Base-by-base conservation (phyloP, 371 early-diverging fungal genomes). In the Gilbertella persicaria region DNA sequence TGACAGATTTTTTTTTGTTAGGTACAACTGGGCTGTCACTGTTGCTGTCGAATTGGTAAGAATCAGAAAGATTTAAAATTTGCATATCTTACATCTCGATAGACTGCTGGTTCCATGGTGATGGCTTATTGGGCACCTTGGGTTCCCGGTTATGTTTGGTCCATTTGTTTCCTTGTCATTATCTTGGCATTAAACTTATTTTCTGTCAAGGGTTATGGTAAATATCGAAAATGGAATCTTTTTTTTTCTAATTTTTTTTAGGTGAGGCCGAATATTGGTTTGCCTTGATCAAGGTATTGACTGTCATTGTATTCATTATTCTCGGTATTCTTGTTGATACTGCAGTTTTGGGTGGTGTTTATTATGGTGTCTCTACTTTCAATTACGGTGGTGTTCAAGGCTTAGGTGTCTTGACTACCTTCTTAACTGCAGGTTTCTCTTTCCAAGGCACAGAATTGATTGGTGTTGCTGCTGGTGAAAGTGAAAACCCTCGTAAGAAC, bases 391-490 rank as follows among this genome's bases (percentile, higher is more conserved):
- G 67, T 21, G 44, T 73, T n/a, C 66, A 62, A 60, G 67, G 64
- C n/a, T 28, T 55, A 8, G 73, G 73, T 45, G 46, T 69, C 4
- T 36, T 73, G 19, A 70, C 47, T 58, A 82, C 63, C 13, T 88
- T 92, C 63, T 69, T 92, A 51, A 79, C 88, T 20, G 93, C 95
- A 16, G 90, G 89, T 42, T 95, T 91, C 66, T 83, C 88, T n/a
- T 93, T 93, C 79, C 92, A 92, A 57, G 95, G 95, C 21, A 90
- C 92, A 0, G 91, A 84, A 58, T 58, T 84, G 59, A 82, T 90
- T 30, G 90, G 90, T 61, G 80, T 90, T 26, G 86, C 90, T 24
- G 87, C 86, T 4, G 89, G 88, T 47, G 91, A 89, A 66, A 82
- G 82, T 62, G 80, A 82, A 44, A 88, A 87, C 64, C 91, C 83